Conservation (phyloP, 2,329 filamentous ascomycete species). For the Elsinoe necatrix region DNA sequence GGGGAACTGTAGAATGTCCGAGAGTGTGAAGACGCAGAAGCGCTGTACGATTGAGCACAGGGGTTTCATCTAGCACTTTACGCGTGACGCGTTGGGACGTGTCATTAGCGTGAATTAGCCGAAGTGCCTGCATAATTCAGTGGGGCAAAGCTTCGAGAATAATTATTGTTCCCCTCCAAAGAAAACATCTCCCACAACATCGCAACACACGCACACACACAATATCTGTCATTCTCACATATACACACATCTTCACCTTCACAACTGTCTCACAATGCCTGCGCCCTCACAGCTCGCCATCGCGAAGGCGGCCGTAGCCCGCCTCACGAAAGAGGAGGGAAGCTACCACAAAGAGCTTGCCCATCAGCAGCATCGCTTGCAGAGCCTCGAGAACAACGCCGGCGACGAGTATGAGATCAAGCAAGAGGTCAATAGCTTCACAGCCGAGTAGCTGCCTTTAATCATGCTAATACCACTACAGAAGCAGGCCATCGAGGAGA, state of each 20-base stretch:
- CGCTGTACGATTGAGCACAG: constrained; percentile 5
- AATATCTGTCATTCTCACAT: background rate
- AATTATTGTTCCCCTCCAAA: constrained; percentile 6
- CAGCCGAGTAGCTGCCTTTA: background rate
- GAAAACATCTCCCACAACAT: background rate
- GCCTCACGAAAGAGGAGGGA: constrained; percentile 82
- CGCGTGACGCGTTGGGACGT: constrained; percentile 10
- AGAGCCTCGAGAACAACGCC: constrained; percentile 49
- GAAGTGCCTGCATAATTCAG: constrained; percentile 14
- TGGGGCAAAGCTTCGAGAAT: background rate
- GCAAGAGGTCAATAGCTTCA: constrained; percentile 61
- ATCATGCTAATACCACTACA: constrained; percentile 31
- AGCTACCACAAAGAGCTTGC: constrained; percentile 82
- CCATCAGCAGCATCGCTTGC: constrained; percentile 63
- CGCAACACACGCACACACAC: background rate
- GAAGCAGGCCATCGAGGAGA: constrained; percentile 78
- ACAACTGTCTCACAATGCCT: constrained; percentile 51
- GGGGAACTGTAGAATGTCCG: background rate
- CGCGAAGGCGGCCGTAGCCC: constrained; percentile 67
- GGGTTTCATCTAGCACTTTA: constrained; percentile 14
- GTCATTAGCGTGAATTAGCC: constrained; percentile 10
- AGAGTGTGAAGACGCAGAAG: constrained; percentile 3
- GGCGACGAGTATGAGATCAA: constrained; percentile 64
- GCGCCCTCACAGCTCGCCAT: constrained; percentile 69
- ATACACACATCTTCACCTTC: background rate